These are phyloP conservation scores for Phialophora expanda DNA, from an alignment of 2,329 filamentous ascomycete species.

Conservation along the genomic window DNA sequence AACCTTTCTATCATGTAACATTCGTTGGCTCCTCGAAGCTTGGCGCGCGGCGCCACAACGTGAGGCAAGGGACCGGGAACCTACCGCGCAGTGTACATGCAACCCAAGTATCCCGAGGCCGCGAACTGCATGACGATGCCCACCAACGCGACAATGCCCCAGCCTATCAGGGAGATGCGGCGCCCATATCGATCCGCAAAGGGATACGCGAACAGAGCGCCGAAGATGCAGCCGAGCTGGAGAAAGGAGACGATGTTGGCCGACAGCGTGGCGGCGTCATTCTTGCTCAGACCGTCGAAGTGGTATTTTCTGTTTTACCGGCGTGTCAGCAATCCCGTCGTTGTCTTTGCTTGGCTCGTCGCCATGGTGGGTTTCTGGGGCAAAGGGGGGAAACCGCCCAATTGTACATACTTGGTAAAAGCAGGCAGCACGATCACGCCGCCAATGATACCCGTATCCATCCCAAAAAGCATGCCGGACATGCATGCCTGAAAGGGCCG, in stretches of 20 bases:
- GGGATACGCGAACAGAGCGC: conserved; percentile 59
- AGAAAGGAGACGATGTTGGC: conserved; percentile 75
- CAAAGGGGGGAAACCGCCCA: too few relatives aligned
- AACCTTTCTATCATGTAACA: too few relatives aligned
- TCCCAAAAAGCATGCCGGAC: conserved; percentile 70
- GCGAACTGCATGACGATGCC: conserved; percentile 49
- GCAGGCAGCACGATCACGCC: conserved; percentile 49
- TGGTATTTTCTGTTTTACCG: conserved; percentile 57
- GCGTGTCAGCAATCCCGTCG: conserved; percentile 4
- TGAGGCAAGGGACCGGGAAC: background rate
- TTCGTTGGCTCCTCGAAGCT: too few relatives aligned
- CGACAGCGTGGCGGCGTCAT: conserved; percentile 59
- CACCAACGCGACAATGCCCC: conserved; percentile 57
- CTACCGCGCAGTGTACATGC: conserved; percentile 62
- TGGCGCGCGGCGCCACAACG: too few relatives aligned
- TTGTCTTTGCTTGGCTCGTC: too few relatives aligned
- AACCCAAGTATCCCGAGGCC: conserved; percentile 49
- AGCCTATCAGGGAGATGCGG: conserved; percentile 57
- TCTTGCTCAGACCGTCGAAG: conserved; percentile 49
- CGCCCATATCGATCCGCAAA: conserved; percentile 59
- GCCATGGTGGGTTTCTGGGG: too few relatives aligned
- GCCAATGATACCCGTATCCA: conserved; percentile 70
- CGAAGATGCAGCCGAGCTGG: conserved; percentile 71
- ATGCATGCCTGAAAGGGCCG: conserved; percentile 61
- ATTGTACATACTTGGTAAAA: conserved; percentile 12